Evolutionary conservation across 2,329 filamentous ascomycete genomes (phyloP), one percentile per base, ranked within the genome.

Genomic region (Colletotrichum simmondsii): DNA sequence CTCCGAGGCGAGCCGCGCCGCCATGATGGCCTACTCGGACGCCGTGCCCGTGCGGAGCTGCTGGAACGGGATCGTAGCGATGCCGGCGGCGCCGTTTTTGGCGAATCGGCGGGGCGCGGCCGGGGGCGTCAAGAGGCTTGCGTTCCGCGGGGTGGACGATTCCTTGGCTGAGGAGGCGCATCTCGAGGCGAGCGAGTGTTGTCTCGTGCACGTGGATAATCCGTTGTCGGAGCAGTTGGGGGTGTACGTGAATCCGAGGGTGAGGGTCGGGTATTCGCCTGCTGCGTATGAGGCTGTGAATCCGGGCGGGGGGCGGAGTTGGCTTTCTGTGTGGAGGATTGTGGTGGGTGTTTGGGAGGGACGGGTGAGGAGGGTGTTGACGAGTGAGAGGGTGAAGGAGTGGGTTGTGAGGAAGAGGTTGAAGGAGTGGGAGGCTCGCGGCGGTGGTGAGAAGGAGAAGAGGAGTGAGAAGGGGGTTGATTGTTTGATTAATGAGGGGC

Each of bases 111-210:
- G 32, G 32, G 32, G 32, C 3, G 32, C 32, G 32, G 32, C 32
- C 1, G 32, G 32, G 4, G 32, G 32, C 3, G 52, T 59, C 2
- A 76, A 77, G 58, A 72, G 75, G 2, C 79, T 94, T 0, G 85
- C 83, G n/a, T 94, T 94, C 80, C 89, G 92, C 11, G 92, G 87
- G 5, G 85, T 93, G 26, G 78, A 89, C 0, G 92, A 94, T 77
- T 87, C 86, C 4, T 87, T 96, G 1, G 90, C 90, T 2, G 63
- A 71, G 71, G 77, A 80, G 8, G 77, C 84, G 30, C 92, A 94
- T 77, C 85, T 95, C 30, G 94, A 95, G 80, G 93, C 87, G n/a
- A 93, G 91, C 16, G 93, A 95, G 81, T 95, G 93, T 83, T 95
- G 94, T 80, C 88, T 95, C 65, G 91, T 94, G 67, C 93, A 94